Evolutionary conservation across 805 yeast genomes (phyloP).

Genomic region (Metschnikowia anglica): DNA sequence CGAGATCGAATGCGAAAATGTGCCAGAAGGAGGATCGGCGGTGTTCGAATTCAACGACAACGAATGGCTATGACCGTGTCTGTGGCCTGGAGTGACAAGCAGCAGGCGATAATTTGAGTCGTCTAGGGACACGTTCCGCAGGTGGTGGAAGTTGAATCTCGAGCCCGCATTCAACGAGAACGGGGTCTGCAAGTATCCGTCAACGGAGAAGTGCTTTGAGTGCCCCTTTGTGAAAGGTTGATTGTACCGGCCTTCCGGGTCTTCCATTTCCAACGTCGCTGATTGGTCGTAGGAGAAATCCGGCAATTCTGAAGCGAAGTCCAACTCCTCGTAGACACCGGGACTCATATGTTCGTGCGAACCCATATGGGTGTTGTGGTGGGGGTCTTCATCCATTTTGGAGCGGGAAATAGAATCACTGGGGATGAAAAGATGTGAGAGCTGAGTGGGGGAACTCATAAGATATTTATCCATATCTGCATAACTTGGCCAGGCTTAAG

Average conservation of each 20-base stretch:
- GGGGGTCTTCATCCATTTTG: constrained; percentile 5
- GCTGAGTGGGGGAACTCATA: constrained; percentile 41
- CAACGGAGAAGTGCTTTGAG: constrained; percentile 22
- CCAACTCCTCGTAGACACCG: constrained; percentile 18
- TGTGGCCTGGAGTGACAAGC: not conserved
- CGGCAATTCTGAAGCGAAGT: constrained; percentile 19
- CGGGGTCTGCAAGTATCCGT: constrained; percentile 25
- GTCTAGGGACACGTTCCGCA: constrained; percentile 23
- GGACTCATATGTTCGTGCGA: constrained; percentile 12
- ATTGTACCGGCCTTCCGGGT: constrained; percentile 6
- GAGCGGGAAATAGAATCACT: constrained; percentile 4
- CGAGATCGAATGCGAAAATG: constrained; percentile 15
- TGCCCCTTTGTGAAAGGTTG: constrained; percentile 15
- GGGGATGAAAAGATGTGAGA: constrained; percentile 32
- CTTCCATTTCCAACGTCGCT: constrained; percentile 11
- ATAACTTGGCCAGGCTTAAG: constrained; percentile 6
- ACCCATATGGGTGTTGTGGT: constrained; percentile 1
- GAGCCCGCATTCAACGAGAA: constrained; percentile 24
- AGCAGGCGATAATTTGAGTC: constrained; percentile 13
- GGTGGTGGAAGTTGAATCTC: constrained; percentile 16
- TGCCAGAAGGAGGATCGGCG: constrained; percentile 22
- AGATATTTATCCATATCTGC: constrained; percentile 38
- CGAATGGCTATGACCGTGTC: constrained; percentile 14
- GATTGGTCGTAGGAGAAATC: constrained; percentile 18
- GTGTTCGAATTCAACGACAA: constrained; percentile 13